phyloP scores from a whole-genome alignment of 1,284 basidiomycete species.

The Laetiporus sulphureus region DNA sequence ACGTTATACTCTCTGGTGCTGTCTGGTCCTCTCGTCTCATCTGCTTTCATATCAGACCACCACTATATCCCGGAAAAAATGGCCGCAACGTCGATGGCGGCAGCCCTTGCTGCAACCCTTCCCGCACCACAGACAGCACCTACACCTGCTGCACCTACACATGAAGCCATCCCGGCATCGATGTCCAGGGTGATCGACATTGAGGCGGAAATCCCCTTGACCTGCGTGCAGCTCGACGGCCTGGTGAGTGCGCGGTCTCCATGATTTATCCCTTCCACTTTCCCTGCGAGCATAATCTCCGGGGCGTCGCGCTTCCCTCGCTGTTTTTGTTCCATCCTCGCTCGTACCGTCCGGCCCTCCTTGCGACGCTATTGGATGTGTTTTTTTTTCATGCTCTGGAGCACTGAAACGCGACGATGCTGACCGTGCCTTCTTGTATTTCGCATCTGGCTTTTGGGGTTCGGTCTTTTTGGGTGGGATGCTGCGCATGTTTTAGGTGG shows the following conservation, averaged over 20 bases:
- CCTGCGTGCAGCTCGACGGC: constrained; percentile 76
- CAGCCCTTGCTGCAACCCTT: constrained; percentile 77
- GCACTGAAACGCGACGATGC: too few relatives aligned
- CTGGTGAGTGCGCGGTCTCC: constrained; percentile 71
- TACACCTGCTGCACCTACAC: constrained; percentile 53
- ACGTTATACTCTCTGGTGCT: not conserved
- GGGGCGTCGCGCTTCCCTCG: too few relatives aligned
- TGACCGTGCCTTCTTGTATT: not conserved
- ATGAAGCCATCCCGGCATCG: constrained; percentile 81
- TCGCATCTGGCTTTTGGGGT: constrained; percentile 4
- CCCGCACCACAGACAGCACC: constrained; percentile 58
- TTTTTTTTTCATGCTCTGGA: too few relatives aligned
- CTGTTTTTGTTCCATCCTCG: too few relatives aligned
- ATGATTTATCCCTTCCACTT: too few relatives aligned
- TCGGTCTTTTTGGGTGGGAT: constrained; percentile 1
- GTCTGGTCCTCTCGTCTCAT: not conserved
- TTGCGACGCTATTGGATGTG: not conserved
- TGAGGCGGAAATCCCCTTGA: constrained; percentile 79
- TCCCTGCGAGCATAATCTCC: too few relatives aligned
- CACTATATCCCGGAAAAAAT: not conserved
- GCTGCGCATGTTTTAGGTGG: constrained; percentile 47
- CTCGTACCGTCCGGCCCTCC: too few relatives aligned
- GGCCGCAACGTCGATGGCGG: constrained; percentile 79
- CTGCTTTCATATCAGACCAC: not conserved
- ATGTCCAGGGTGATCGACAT: constrained; percentile 89